Conservation (phyloP, 768 basidiomycete genomes). For the Clitopilus passeckerianus region DNA sequence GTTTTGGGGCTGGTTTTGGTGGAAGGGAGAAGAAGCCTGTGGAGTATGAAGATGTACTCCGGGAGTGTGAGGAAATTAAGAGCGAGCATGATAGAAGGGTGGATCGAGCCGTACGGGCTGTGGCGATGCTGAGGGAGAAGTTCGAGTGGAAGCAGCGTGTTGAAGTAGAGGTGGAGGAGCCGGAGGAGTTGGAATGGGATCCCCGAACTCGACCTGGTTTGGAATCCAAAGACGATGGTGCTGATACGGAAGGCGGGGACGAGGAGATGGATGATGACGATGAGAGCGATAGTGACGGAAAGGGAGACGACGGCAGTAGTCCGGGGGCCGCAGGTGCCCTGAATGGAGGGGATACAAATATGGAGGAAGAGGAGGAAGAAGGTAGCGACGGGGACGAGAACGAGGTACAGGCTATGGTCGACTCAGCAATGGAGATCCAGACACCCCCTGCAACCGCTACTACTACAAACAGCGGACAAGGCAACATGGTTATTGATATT, state of each 20-base stretch:
- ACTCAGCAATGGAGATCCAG: slow-evolving; percentile 16
- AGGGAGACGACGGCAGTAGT: slow-evolving; percentile 15
- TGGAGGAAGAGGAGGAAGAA: slow-evolving; percentile 18
- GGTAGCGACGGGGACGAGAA: slow-evolving; percentile 18
- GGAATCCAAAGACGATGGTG: slow-evolving; percentile 3
- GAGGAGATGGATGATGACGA: slow-evolving; percentile 24
- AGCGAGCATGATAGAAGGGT: slow-evolving; percentile 71
- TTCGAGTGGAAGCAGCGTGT: slow-evolving; percentile 84
- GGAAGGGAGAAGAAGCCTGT: slow-evolving; percentile 25
- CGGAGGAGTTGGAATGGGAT: slow-evolving; percentile 73
- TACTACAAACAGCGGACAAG: not conserved
- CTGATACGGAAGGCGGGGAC: slow-evolving; percentile 12
- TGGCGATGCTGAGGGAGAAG: slow-evolving; percentile 70
- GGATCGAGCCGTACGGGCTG: slow-evolving; percentile 75
- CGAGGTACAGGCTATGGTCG: slow-evolving; percentile 25
- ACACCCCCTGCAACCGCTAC: slow-evolving; percentile 12
- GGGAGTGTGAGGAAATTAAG: slow-evolving; percentile 62
- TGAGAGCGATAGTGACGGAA: slow-evolving; percentile 20
- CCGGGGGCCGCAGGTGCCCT: not conserved
- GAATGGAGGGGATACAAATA: not conserved
- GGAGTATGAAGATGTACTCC: slow-evolving; percentile 59
- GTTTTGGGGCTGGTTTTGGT: slow-evolving; percentile 5
- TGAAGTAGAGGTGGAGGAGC: slow-evolving; percentile 73
- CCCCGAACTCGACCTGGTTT: slow-evolving; percentile 29
- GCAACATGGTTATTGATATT: not conserved